Evolutionary conservation across 2,329 filamentous ascomycete genomes (phyloP).

Genomic region (Knufia fluminis): DNA sequence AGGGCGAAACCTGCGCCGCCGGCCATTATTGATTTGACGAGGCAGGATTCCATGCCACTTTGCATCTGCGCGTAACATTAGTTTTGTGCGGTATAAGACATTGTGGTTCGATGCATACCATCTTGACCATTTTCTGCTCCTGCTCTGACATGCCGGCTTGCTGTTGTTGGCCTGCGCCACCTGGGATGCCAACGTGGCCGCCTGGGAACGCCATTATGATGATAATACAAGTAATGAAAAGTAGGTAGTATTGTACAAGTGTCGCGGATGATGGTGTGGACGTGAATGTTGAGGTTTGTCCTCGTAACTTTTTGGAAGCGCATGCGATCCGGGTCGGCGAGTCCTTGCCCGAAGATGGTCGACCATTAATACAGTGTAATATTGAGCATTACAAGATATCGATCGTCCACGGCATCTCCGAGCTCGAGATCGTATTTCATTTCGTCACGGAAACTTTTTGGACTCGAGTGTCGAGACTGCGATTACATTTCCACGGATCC

Average conservation of each 20-base stretch:
- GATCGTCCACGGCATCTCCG: background rate
- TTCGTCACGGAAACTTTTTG: constrained; percentile 11
- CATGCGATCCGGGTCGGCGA: background rate
- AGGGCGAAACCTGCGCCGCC: constrained; percentile 91
- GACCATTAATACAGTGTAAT: background rate
- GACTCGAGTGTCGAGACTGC: background rate
- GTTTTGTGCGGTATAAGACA: background rate
- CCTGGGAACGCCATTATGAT: constrained; percentile 6
- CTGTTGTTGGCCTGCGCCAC: constrained; percentile 9
- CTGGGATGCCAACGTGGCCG: constrained; percentile 10
- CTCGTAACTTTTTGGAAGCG: background rate
- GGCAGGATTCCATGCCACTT: constrained; percentile 82
- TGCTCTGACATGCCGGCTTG: constrained; percentile 36
- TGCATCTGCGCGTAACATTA: constrained; percentile 52
- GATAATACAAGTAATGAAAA: background rate
- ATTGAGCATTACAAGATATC: background rate
- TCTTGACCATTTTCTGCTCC: constrained; percentile 40
- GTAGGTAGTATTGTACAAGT: background rate
- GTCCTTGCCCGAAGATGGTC: background rate
- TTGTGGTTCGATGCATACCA: constrained; percentile 25
- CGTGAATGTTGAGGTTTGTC: background rate
- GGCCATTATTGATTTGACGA: constrained; percentile 77
- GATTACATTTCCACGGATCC: background rate
- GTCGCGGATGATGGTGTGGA: background rate
- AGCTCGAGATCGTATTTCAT: background rate